Conservation (phyloP, 2,329 filamentous ascomycete genomes). For the Fusarium sp. region DNA sequence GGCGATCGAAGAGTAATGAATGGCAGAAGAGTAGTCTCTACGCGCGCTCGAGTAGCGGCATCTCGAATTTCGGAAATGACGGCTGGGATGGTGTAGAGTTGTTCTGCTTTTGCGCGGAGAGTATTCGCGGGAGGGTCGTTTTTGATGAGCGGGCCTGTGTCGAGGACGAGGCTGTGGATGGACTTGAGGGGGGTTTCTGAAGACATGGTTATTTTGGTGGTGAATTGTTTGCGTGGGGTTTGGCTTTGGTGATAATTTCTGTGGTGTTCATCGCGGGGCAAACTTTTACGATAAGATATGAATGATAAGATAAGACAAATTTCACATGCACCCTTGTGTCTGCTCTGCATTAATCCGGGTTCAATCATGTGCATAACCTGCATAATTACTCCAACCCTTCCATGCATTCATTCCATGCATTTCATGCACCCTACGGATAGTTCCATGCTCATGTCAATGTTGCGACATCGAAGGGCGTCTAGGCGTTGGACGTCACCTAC, state of each 20-base stretch:
- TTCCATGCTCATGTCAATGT: neutral
- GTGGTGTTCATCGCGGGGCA: conserved; percentile 45
- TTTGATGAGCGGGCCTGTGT: conserved; percentile 92
- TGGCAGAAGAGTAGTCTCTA: conserved; percentile 86
- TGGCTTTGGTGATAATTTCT: conserved; percentile 43
- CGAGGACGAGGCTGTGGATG: conserved; percentile 86
- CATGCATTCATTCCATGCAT: neutral
- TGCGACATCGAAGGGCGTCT: conserved; percentile 27
- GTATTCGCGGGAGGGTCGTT: conserved; percentile 89
- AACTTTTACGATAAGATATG: conserved; percentile 41
- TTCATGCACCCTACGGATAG: neutral
- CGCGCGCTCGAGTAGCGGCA: conserved; percentile 79
- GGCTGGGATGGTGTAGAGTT: conserved; percentile 83
- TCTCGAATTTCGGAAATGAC: conserved; percentile 92
- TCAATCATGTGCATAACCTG: neutral
- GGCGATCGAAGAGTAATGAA: conserved; percentile 85
- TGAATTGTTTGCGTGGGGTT: conserved; percentile 18
- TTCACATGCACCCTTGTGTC: neutral
- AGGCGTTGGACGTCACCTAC: conserved; percentile 11
- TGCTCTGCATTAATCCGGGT: neutral
- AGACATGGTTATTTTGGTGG: conserved; percentile 40
- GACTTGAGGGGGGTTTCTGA: conserved; percentile 63
- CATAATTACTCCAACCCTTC: neutral
- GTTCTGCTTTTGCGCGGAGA: conserved; percentile 80
- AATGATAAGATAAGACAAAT: conserved; percentile 18